phyloP scores from a whole-genome alignment of 2,329 filamentous ascomycete genomes.

The Colletotrichum australisinense region DNA sequence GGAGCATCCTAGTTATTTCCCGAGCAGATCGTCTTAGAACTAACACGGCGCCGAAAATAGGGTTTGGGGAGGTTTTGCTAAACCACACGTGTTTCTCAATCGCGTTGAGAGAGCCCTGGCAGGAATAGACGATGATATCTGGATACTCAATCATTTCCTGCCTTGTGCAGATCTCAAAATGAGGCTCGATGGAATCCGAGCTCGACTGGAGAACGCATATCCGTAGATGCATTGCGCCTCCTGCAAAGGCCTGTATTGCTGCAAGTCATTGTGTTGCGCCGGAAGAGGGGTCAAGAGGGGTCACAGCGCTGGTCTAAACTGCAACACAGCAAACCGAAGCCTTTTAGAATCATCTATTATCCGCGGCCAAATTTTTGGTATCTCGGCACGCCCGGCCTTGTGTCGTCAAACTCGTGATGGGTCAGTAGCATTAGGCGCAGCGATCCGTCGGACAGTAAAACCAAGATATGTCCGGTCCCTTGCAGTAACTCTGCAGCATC shows the following conservation, averaged over 20 bases:
- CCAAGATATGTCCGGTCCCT: constrained; percentile 3
- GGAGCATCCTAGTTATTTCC: background rate
- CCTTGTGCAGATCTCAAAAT: background rate
- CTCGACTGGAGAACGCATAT: background rate
- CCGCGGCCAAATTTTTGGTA: background rate
- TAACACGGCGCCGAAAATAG: background rate
- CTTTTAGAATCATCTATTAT: background rate
- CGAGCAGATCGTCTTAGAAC: background rate
- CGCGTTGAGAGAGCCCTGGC: background rate
- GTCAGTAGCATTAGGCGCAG: background rate
- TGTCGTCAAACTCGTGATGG: background rate
- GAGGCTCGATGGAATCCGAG: background rate
- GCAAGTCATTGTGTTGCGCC: constrained; percentile 30
- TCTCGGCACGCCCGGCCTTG: background rate
- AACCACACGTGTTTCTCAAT: background rate
- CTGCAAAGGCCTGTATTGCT: constrained; percentile 2
- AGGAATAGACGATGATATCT: background rate
- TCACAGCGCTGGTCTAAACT: background rate
- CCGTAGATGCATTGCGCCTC: background rate
- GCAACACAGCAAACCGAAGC: background rate
- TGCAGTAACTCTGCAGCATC: constrained; percentile 20
- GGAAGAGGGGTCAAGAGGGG: constrained; percentile 16
- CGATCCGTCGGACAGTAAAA: background rate
- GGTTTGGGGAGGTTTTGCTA: background rate
- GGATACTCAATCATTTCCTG: background rate